Conservation (phyloP, 345 rosid genomes). For the Melaleuca alternifolia region DNA sequence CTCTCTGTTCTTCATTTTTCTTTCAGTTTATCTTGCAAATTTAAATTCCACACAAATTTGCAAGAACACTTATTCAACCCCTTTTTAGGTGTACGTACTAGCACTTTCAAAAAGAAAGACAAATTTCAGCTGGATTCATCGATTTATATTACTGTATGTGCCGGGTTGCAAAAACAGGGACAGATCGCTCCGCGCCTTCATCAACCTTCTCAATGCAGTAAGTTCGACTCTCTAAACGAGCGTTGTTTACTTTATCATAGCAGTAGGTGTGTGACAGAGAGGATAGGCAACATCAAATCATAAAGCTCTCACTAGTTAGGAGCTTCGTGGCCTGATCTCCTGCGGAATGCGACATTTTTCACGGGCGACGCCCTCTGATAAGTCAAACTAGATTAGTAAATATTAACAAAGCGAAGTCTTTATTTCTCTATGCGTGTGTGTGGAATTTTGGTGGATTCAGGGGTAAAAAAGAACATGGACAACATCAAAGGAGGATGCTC, state of each 20-base stretch:
- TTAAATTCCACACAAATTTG: too few relatives aligned
- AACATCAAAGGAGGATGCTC: slow-evolving; percentile 45
- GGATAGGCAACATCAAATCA: not conserved
- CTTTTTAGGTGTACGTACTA: too few relatives aligned
- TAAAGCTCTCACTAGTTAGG: not conserved
- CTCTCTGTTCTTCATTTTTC: too few relatives aligned
- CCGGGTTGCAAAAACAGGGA: slow-evolving; percentile 29
- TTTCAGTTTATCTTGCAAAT: too few relatives aligned
- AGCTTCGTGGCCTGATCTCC: not conserved
- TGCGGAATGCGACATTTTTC: not conserved
- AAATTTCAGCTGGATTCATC: too few relatives aligned
- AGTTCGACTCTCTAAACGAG: not conserved
- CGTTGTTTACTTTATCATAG: not conserved
- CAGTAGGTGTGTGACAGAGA: not conserved
- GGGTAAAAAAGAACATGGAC: slow-evolving; percentile 25
- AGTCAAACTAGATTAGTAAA: not conserved
- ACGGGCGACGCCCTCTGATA: not conserved
- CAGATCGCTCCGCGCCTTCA: slow-evolving; percentile 18
- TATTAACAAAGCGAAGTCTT: not conserved
- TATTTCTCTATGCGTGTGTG: not conserved
- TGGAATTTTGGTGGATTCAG: slow-evolving; percentile 4
- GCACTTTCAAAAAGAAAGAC: too few relatives aligned
- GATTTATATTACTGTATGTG: not conserved
- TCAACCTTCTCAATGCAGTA: slow-evolving; percentile 30
- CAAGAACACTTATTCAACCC: too few relatives aligned